Base-by-base conservation (phyloP, 164 flowering plant species). In the Umbilicus rupestris region DNA sequence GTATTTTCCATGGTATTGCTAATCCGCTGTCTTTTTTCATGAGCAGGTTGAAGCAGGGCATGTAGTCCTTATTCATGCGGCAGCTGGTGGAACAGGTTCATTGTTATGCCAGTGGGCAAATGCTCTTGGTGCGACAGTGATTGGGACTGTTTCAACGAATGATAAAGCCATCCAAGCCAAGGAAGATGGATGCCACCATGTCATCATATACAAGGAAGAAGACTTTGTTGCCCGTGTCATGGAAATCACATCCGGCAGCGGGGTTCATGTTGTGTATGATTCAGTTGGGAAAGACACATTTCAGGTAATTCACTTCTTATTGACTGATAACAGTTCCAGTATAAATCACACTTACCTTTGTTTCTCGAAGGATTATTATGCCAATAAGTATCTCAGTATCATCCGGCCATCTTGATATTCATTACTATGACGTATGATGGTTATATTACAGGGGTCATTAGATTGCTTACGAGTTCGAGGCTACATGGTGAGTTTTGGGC, bases 61-160 rank as follows among this genome's bases (percentile, higher is more conserved):
- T 71, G 83, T 81, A n/a, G 73, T 90, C 64, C 89, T 93, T 68
- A 82, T 93, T 63, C 98, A 93, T 75, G 96, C 96, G 35, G 96
- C 98, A 74, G 98, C 98, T 69, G 98, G 96, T 67, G 98, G 98
- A 67, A 87, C 84, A 69, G 98, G 98, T 26, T 90, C 93, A 58
- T 73, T 92, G 26, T 69, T 93, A 60, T 90, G 97, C 83, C 97
- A 93, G 66, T 90, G 97, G 96, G 97, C 92, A 33, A 86, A 78
- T 68, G 85, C 93, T 37, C 88, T 90, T 57, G 96, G 93, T 63
- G 98, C 98, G 64, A 90, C 90, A 62, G 97, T 93, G 14, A 88
- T 93, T 70, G 97, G 98, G 35, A 87, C 97, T 29, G 98, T 93
- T 65, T 88, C 97, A 46, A 87, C 87, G 10, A 77, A 82, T 72